phyloP scores from a whole-genome alignment of 2,329 filamentous ascomycete species.

The Phialophora verrucosa region DNA sequence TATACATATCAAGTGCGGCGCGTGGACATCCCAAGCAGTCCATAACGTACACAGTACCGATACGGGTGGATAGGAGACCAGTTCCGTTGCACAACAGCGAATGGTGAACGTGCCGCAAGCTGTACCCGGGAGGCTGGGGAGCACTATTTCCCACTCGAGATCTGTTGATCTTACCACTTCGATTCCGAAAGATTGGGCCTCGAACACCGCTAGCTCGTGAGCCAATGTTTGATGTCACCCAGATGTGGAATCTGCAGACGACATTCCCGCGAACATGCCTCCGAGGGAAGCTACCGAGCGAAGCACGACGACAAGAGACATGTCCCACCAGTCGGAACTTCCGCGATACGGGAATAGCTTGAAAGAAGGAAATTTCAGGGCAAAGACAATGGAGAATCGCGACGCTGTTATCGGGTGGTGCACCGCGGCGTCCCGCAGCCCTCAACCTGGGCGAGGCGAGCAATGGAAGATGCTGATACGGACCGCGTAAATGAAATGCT shows the following conservation, averaged over 20 bases:
- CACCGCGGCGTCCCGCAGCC: not conserved
- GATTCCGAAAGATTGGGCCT: slow-evolving; percentile 8
- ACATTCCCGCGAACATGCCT: slow-evolving; percentile 2
- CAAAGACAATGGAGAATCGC: not conserved
- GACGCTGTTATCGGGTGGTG: slow-evolving; percentile 5
- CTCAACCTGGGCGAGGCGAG: not conserved
- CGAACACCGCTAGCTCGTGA: slow-evolving; percentile 6
- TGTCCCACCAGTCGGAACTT: slow-evolving; percentile 8
- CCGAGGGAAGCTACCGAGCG: slow-evolving; percentile 10
- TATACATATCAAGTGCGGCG: not conserved
- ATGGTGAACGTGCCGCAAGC: slow-evolving; percentile 8
- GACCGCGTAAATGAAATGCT: slow-evolving; percentile 2
- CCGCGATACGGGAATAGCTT: not conserved
- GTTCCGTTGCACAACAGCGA: slow-evolving; percentile 3
- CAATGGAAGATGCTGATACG: not conserved
- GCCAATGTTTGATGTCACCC: slow-evolving; percentile 4
- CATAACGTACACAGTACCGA: not conserved
- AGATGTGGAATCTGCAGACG: slow-evolving; percentile 14
- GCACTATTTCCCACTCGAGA: not conserved
- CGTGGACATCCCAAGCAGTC: not conserved
- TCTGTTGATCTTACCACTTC: slow-evolving; percentile 1
- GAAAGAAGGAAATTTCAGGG: slow-evolving; percentile 4
- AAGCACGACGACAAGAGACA: slow-evolving; percentile 1
- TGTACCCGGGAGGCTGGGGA: slow-evolving; percentile 5
- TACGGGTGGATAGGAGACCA: not conserved